Evolutionary conservation across 1,139 yeast genomes (phyloP), one percentile per base, ranked within the genome.

Genomic region (Debaryomyces singareniensis): DNA sequence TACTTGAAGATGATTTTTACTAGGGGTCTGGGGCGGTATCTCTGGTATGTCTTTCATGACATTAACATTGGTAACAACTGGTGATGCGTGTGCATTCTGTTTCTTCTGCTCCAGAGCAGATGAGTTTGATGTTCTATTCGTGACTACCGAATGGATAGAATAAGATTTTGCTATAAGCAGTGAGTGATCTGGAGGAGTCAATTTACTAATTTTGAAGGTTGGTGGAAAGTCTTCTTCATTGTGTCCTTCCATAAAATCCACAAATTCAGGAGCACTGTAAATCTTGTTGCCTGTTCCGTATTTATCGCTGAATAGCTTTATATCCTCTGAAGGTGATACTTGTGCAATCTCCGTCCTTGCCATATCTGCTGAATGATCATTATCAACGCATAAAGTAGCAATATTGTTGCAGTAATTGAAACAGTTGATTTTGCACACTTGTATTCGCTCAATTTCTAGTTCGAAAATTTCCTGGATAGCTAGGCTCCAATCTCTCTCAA

Each of bases 381-480:
- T 82, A 29, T 76, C 76, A 16, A 86, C 91, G 49, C 95, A 85
- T 4, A 79, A 68, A 0, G 86, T 70, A 4, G 94, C 84, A 9
- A 82, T 66, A 31, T 78, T 68, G 51, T 86, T 86, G 32, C 95
- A 79, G 51, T 71, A 89, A 26, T 79, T 82, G 80, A 95, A 93
- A 39, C 93, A 56, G 45, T 81, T 84, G 12, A 82, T 66, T 45
- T 87, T 85, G 34, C 85, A 51, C 36, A 79, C 71, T 44, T 82
- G 82, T 32, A 87, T 75, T 39, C 95, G 70, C 45, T 84, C 87
- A 30, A 75, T 74, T 49, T 91, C 98, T 39, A 85, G 58, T 36
- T 68, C 75, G 54, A 89, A 94, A 37, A 85, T 67, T 41, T 76
- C 78, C 38, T 70, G 75, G 26, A 89, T 71, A 1, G 85, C 68